Percentiles rank a stretch among this genome's conserved stretches.
Conservation (phyloP, 2,329 filamentous ascomycete genomes). For the Aspergillus sp. region DNA sequence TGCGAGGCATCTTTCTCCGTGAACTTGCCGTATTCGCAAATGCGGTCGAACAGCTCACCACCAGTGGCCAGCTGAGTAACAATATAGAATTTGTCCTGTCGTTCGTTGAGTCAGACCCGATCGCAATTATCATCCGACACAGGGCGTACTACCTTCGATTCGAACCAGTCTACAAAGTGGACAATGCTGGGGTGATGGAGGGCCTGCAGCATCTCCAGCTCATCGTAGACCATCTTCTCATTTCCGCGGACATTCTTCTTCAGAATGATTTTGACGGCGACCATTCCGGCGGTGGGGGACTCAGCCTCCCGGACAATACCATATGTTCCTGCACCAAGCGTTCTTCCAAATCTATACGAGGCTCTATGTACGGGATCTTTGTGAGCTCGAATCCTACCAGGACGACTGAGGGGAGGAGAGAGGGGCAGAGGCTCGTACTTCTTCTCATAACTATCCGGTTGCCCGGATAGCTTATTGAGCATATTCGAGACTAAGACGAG, state of each 20-base stretch:
- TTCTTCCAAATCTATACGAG: constrained; percentile 86
- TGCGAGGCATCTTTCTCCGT: constrained; percentile 96
- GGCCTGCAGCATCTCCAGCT: constrained; percentile 84
- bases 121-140: background rate
- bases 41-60: constrained; percentile 94
- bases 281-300: constrained; percentile 64
- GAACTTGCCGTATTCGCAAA: constrained; percentile 96
- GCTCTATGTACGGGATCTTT: constrained; percentile 45
- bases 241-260: constrained; percentile 99
- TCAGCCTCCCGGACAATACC: constrained; percentile 96
- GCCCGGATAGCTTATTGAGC: constrained; percentile 91
- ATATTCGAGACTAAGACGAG: constrained; percentile 63
- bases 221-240: constrained; percentile 97
- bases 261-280: constrained; percentile 96
- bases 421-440: constrained; percentile 53
- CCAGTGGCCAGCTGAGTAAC: constrained; percentile 93
- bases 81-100: constrained; percentile 97
- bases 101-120: constrained; percentile 6
- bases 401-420: background rate
- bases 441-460: constrained; percentile 97
- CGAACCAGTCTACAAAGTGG: constrained; percentile 97
- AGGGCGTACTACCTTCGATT: constrained; percentile 65
- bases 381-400: too few species aligned
- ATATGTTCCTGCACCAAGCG: constrained; percentile 93
- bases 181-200: constrained; percentile 94